phyloP scores from a whole-genome alignment of 1,284 basidiomycete species.

The Lentinus polychrous region DNA sequence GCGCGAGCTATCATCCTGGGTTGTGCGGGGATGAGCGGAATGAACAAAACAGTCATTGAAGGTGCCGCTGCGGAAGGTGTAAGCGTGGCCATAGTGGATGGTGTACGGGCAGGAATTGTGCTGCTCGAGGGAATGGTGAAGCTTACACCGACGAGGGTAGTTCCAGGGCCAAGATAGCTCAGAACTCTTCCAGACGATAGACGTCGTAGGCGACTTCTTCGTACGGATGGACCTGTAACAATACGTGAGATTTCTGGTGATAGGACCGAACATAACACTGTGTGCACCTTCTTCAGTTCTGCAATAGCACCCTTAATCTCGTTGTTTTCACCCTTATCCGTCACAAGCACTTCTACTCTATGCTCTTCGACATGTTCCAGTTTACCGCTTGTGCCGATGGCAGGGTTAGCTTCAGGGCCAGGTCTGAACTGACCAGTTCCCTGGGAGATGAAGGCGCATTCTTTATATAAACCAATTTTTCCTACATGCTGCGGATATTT shows the following conservation, averaged over 20 bases:
- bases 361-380: constrained; percentile 47
- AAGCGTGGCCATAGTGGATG: constrained; percentile 35
- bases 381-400: constrained; percentile 33
- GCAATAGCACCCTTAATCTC: constrained; percentile 35
- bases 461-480: constrained; percentile 43
- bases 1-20: constrained; percentile 36
- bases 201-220: constrained; percentile 54
- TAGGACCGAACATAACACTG: background rate
- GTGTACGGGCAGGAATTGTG: constrained; percentile 25
- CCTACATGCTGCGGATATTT: constrained; percentile 38
- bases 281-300: constrained; percentile 39
- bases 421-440: constrained; percentile 48
- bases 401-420: constrained; percentile 33
- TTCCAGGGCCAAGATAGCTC: background rate
- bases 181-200: constrained; percentile 42
- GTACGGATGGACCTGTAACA: constrained; percentile 47
- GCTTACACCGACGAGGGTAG: background rate
- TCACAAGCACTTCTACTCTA: constrained; percentile 47
- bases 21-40: constrained; percentile 43
- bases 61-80: constrained; percentile 22
- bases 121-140: constrained; percentile 16
- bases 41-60: constrained; percentile 32
- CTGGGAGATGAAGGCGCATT: constrained; percentile 45
- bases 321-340: constrained; percentile 28
- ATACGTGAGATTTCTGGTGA: background rate